Evolutionary conservation across 805 yeast species (phyloP).

Genomic region (Blastobotrys americana): DNA sequence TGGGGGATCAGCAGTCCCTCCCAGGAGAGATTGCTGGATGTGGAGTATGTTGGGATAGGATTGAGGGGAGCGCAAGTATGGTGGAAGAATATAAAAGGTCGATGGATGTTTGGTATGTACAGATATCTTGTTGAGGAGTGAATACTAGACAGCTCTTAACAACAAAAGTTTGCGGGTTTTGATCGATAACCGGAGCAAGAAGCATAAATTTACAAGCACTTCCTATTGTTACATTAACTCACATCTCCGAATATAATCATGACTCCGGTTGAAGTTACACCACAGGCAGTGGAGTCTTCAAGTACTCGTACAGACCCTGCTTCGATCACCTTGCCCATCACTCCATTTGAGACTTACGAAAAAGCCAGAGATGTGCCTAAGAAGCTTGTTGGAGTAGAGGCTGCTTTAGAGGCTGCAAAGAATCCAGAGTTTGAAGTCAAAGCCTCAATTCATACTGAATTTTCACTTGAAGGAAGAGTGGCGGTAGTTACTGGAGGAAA

Average conservation of each 20-base stretch:
- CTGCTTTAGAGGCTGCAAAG: constrained; percentile 23
- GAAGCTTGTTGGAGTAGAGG: constrained; percentile 24
- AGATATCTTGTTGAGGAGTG: no score
- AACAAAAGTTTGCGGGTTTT: no score
- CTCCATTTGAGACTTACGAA: constrained; percentile 20
- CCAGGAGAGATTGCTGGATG: background rate
- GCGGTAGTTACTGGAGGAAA: constrained; percentile 41
- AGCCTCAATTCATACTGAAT: constrained; percentile 30
- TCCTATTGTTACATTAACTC: no score
- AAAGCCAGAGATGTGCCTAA: constrained; percentile 22
- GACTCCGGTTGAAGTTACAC: background rate
- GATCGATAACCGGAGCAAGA: no score
- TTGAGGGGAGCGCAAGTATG: no score
- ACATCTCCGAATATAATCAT: no score
- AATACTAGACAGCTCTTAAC: no score
- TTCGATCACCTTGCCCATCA: constrained; percentile 16
- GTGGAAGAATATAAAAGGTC: no score
- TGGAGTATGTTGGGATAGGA: no score
- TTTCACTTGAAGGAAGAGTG: constrained; percentile 38
- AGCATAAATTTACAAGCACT: no score
- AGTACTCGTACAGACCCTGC: background rate
- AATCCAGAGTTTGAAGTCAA: constrained; percentile 21
- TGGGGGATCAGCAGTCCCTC: background rate
- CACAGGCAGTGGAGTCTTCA: background rate
- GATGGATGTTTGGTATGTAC: no score